Conservation (phyloP, 352 stramenopile species). For the Phytophthora brassicae region DNA sequence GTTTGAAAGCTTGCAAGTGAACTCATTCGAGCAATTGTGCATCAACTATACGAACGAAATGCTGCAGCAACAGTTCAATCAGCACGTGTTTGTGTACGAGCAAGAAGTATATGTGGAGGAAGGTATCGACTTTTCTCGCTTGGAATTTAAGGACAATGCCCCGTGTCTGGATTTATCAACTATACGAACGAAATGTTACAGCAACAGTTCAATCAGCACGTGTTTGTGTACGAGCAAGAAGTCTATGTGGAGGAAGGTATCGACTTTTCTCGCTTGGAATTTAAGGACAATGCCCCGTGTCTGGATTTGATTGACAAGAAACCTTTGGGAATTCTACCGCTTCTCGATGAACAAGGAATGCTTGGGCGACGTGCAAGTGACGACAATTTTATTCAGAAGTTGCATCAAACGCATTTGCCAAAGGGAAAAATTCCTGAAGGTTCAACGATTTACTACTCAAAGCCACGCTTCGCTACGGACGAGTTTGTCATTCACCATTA, state of each 20-base stretch:
- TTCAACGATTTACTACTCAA: conserved; percentile 82
- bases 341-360: conserved; percentile 97
- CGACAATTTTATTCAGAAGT: conserved; percentile 91
- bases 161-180: conserved; percentile 94
- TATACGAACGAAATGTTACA: conserved; percentile 97
- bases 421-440: conserved; percentile 79
- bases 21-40: conserved; percentile 95
- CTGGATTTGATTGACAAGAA: conserved; percentile 95
- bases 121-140: conserved; percentile 91
- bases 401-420: conserved; percentile 87
- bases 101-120: conserved; percentile 97
- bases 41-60: conserved; percentile 98
- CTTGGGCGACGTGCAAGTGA: conserved; percentile 89
- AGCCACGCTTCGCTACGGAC: conserved; percentile 86
- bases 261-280: conserved; percentile 89
- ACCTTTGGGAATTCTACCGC: conserved; percentile 87
- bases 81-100: conserved; percentile 97
- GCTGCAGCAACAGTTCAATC: conserved; percentile 94
- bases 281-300: conserved; percentile 93
- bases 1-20: conserved; percentile 94
- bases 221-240: conserved; percentile 97
- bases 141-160: conserved; percentile 94
- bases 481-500: conserved; percentile 98
- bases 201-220: conserved; percentile 95
- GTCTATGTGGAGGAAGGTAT: conserved; percentile 97